A percentile compares a stretch with the other conserved stretches of the same genome.
Evolutionary conservation across 257 asterid species (phyloP).

Genomic region (Schizonepeta tenuifolia): DNA sequence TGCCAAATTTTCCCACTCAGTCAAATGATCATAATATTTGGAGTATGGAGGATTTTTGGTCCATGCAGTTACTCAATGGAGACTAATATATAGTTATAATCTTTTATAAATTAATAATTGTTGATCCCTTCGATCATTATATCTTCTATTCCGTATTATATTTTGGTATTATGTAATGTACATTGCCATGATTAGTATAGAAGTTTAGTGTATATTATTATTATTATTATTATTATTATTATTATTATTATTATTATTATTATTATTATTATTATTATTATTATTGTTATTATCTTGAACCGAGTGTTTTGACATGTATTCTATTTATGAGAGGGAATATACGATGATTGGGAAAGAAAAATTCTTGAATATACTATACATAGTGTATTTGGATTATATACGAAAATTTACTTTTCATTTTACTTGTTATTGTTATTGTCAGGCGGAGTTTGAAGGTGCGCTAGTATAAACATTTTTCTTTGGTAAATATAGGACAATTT

Average conservation of each 20-base stretch:
- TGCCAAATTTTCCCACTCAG: constrained; percentile 49
- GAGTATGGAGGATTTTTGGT: constrained; percentile 92
- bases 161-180: not conserved
- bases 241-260: not conserved
- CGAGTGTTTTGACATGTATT: constrained; percentile 25
- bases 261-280: not conserved
- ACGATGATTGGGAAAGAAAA: no score
- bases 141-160: not conserved
- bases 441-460: no score
- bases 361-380: no score
- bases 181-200: not conserved
- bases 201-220: not conserved
- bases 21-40: constrained; percentile 61
- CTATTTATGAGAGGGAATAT: not conserved
- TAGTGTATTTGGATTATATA: no score
- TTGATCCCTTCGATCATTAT: not conserved
- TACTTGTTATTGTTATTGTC: no score
- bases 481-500: no score
- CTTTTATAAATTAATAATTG: not conserved
- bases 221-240: no score
- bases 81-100: not conserved
- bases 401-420: not conserved
- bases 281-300: not conserved
- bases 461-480: no score
- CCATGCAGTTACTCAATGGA: constrained; percentile 72